Base-by-base conservation (phyloP, 805 yeast genomes). In the Wickerhamiella bombiphila region DNA sequence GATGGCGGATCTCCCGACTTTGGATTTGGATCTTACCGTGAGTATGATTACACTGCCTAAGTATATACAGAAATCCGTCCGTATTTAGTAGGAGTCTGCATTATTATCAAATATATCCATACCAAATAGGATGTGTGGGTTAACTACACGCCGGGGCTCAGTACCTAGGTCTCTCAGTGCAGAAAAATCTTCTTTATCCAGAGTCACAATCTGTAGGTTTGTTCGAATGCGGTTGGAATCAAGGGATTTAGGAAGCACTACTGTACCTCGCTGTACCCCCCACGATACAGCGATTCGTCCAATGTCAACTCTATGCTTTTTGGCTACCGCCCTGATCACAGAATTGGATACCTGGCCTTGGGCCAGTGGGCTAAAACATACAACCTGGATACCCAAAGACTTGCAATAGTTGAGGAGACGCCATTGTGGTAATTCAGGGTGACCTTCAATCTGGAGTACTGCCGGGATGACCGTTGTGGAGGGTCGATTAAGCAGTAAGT, bases 351-450 rank as follows among this genome's bases (percentile, higher is more conserved):
- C 53, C 36, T 74, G 66, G 13, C 60, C 52, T 2, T 78, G 64
- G 5, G 88, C 91, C 43, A 80, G 65, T 18, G 93, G 91, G 16
- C 81, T 73, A 55, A 77, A 81, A 11, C 88, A 88, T 50, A 78
- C 78, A 36, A 74, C 55, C 29, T 63, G 57, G n/a, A 43, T 43
- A 18, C 34, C 34, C 32, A 32, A 22, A 1, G 36, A 19, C 31
- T 64, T 56, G 56, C 74, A 66, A 57, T 55, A 74, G 20, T 67
- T 65, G 38, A 68, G 52, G 44, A 80, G 61, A 40, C 73, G 72
- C n/a, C 55, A 60, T 55, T 80, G 86, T 29, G 81, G 80, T 36
- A 76, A 64, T 44, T 67, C 67, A 33, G 85, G 83, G 56, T 80
- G 91, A 37, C 73, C 60, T 60, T 81, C 93, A 39, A 78, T 65